Evolutionary conservation across 257 asterid genomes (phyloP).

Genomic region (Handroanthus guayacan): DNA sequence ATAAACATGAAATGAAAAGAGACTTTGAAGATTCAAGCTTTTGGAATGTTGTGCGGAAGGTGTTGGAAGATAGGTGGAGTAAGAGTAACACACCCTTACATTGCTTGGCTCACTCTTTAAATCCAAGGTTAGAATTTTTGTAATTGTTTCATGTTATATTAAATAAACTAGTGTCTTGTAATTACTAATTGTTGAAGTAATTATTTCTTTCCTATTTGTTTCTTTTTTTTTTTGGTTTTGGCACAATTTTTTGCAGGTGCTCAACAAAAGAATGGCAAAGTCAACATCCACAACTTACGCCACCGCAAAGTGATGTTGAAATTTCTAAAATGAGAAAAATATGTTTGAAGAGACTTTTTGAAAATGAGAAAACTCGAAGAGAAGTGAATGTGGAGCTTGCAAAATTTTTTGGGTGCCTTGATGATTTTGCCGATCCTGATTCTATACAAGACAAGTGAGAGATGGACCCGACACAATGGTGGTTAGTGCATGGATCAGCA

Average conservation of each 20-base stretch:
- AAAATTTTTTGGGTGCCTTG: background rate
- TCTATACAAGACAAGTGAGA: background rate
- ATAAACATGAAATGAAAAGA: background rate
- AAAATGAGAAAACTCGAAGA: background rate
- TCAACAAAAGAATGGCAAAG: background rate
- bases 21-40: too few relatives aligned
- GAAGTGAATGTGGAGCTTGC: slow-evolving; percentile 8
- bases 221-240: too few relatives aligned
- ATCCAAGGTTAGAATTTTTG: background rate
- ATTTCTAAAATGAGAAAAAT: background rate
- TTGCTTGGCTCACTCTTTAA: background rate
- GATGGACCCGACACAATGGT: background rate
- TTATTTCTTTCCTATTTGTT: background rate
- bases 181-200: background rate
- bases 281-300: background rate
- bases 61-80: slow-evolving; percentile 8
- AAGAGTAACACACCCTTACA: background rate
- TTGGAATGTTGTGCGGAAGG: too few relatives aligned
- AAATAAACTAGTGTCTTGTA: too few relatives aligned
- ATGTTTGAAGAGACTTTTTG: background rate
- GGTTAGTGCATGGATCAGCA: background rate
- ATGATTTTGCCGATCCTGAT: background rate
- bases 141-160: background rate
- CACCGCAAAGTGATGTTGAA: background rate
- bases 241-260: background rate